Base-by-base conservation (phyloP, 2,329 filamentous ascomycete species). In the Trichoderma hamatum region DNA sequence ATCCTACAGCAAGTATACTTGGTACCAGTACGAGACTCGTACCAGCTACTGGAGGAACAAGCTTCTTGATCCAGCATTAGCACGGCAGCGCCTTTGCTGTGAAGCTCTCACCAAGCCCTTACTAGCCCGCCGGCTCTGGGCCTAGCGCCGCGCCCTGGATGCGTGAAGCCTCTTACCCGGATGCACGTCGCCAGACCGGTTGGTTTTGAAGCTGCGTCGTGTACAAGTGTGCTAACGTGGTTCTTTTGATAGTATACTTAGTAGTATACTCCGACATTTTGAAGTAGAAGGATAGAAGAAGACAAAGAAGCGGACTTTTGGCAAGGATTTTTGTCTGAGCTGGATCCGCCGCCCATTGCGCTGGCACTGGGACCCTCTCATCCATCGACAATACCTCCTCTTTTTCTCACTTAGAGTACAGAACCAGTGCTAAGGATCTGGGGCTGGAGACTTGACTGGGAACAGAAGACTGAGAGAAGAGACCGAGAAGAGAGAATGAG, bases 101-200 rank as follows among this genome's bases (percentile, higher is more conserved):
- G 61, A 49, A 49, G 46, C n/a, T 54, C 49, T 24, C 49, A 32
- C 11, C 46, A 11, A 49, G 46, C 46, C 46, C 46, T 43, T 49
- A 49, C 46, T 49, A 49, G 46, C 54, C 54, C 54, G 32, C 61
- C 61, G 49, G 19, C 30, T 64, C 61, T 16, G 54, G 49, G 49
- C 62, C 34, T 65, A 65, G 62, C 62, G 62, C 34, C 62, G 30
- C 62, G 51, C 62, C 56, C 51, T 65, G 62, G 62, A 65, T 56
- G 62, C 62, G 62, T n/a, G 54, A 19, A 7, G 34, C 36, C 32
- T 65, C 62, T 65, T 65, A 65, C 62, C 62, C 62, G 62, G 62
- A 36, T 46, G 62, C 62, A 46, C 62, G 34, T 65, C 39, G 62
- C 51, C 52, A 65, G 51, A 65, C 62, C 52, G 34, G 62, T 56